Conservation (phyloP, 1,284 basidiomycete genomes). For the Moesziomyces globuligerus region DNA sequence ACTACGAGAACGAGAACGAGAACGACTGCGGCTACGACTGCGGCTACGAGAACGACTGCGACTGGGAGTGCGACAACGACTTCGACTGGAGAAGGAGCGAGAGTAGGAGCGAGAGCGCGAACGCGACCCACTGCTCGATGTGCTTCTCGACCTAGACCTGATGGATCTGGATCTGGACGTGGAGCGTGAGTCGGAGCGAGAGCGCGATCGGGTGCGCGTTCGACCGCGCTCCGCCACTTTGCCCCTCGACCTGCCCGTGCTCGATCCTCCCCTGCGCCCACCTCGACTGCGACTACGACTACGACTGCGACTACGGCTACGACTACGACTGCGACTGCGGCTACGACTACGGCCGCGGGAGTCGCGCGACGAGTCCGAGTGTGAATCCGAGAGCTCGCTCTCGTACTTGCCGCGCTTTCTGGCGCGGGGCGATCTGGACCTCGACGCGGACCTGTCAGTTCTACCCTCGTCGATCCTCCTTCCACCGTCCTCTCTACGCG, state of each 20-base stretch:
- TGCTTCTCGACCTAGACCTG: slow-evolving; percentile 1
- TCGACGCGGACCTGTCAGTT: slow-evolving; percentile 12
- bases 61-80: slow-evolving; percentile 1
- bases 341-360: slow-evolving; percentile 2
- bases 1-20: slow-evolving; percentile 7
- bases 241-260: no score
- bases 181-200: slow-evolving; percentile 45
- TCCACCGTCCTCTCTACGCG: not conserved
- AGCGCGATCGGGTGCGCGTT: slow-evolving; percentile 33
- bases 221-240: slow-evolving; percentile 1
- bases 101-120: slow-evolving; percentile 3
- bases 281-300: slow-evolving; percentile 6
- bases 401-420: slow-evolving; percentile 22
- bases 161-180: not conserved
- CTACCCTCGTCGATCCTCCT: no score
- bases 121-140: slow-evolving; percentile 4
- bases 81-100: not conserved
- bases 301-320: slow-evolving; percentile 4
- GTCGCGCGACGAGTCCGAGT: no score
- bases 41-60: slow-evolving; percentile 5
- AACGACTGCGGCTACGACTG: slow-evolving; percentile 6
- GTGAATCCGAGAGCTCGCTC: not conserved
- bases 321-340: slow-evolving; percentile 2
- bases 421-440: slow-evolving; percentile 17
- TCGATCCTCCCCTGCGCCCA: no score